These are phyloP conservation scores for Fraxinus americana DNA, from an alignment of 257 asterid genomes.

Conservation along the genomic window DNA sequence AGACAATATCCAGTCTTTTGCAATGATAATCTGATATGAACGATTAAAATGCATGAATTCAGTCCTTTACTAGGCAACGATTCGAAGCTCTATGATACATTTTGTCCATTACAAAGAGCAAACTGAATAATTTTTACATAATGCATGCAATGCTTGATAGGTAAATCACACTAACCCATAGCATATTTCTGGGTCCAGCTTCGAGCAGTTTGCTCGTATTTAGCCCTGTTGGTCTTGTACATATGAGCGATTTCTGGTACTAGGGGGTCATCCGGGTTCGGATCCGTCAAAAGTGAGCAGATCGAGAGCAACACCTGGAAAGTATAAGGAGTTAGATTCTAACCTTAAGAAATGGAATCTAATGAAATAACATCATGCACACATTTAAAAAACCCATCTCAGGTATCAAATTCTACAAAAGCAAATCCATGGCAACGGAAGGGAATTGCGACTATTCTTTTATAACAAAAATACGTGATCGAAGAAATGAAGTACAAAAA, in stretches of 20 bases:
- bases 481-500: too few species aligned
- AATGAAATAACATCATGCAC: neutral
- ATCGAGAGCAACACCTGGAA: slow-evolving; percentile 77
- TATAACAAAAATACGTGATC: too few species aligned
- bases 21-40: slow-evolving; percentile 32
- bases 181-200: slow-evolving; percentile 95
- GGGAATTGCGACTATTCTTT: too few species aligned
- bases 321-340: neutral
- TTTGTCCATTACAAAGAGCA: slow-evolving; percentile 30
- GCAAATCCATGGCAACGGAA: too few species aligned
- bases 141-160: slow-evolving; percentile 18
- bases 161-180: slow-evolving; percentile 54
- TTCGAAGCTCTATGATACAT: slow-evolving; percentile 36
- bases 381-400: too few species aligned
- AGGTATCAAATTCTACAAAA: too few species aligned
- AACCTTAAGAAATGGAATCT: neutral
- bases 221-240: slow-evolving; percentile 78
- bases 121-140: slow-evolving; percentile 38
- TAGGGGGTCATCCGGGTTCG: slow-evolving; percentile 84
- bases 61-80: too few species aligned
- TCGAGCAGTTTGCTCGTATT: slow-evolving; percentile 81
- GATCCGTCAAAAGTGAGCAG: slow-evolving; percentile 78
- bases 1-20: slow-evolving; percentile 17
- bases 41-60: slow-evolving; percentile 15
- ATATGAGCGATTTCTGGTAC: slow-evolving; percentile 88